phyloP scores from a whole-genome alignment of 1,284 basidiomycete species.

The Sporisorium sorghi region DNA sequence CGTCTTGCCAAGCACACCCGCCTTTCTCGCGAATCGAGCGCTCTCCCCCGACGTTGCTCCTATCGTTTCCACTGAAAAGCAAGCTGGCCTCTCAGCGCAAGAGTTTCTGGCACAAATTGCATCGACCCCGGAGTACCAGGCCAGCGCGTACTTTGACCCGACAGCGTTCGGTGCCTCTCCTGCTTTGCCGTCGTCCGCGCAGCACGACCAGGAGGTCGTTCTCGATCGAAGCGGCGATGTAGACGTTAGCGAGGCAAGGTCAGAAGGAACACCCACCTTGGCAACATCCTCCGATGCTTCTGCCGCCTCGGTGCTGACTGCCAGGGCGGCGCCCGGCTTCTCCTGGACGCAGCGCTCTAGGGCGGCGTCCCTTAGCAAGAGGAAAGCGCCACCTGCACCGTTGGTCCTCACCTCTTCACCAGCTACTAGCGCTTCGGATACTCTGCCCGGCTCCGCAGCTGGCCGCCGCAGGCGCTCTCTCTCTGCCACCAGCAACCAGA shows the following conservation, averaged over 20 bases:
- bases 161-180: background rate
- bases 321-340: slow-evolving; percentile 25
- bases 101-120: slow-evolving; percentile 44
- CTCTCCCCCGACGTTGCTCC: slow-evolving; percentile 21
- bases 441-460: slow-evolving; percentile 25
- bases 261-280: slow-evolving; percentile 3
- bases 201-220: background rate
- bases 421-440: slow-evolving; percentile 23
- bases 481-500: slow-evolving; percentile 20
- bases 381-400: slow-evolving; percentile 38
- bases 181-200: slow-evolving; percentile 2
- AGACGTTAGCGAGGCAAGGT: background rate
- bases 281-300: slow-evolving; percentile 5
- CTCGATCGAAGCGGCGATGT: background rate
- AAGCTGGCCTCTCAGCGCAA: slow-evolving; percentile 24
- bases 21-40: slow-evolving; percentile 24
- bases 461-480: slow-evolving; percentile 25
- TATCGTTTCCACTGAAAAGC: background rate
- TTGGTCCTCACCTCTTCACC: slow-evolving; percentile 42
- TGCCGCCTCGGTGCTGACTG: slow-evolving; percentile 3
- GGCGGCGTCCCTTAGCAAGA: slow-evolving; percentile 18
- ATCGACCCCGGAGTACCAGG: slow-evolving; percentile 41
- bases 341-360: slow-evolving; percentile 27
- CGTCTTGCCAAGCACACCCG: slow-evolving; percentile 41
- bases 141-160: slow-evolving; percentile 35